Base-by-base conservation (phyloP, 352 stramenopile genomes). In the Peronospora belbahrii region DNA sequence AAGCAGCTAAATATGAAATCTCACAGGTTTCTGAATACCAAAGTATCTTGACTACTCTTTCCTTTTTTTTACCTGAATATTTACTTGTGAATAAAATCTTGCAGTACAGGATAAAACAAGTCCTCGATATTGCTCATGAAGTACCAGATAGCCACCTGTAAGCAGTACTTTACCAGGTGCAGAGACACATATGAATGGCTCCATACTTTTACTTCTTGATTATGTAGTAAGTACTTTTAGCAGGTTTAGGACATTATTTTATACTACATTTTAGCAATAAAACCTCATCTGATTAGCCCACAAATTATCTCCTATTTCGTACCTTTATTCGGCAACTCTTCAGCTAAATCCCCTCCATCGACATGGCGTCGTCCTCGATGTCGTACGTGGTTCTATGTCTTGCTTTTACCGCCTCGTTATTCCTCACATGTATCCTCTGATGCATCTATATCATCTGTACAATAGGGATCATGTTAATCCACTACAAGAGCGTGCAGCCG, bases 121-220 rank as follows among this genome's bases (percentile, higher is more conserved):
- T 0, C 94, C 95, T 4, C 71, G 47, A 64, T 97, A 94, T 3
- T 75, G 57, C 15, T 83, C 74, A 52, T 98, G 86, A 20, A 99
- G 72, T 20, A 99, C 87, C 9, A 98, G 62, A 65, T 98, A 99
- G 0, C 95, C 95, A 25, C 95, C 95, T 6, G 88, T 94, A 33
- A 99, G 61, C 25, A 99, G 70, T 39, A 97, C 86, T 63, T 99
- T 99, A n/a, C 95, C 95, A 4, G 95, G 95, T 28, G 88, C 91
- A 31, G 92, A 98, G 31, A 97, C 88, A 43, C 77, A 56, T 35
- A 33, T 57, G n/a, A n/a, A n/a, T n/a, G n/a, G n/a, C n/a, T n/a
- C n/a, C n/a, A n/a, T n/a, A n/a, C n/a, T n/a, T n/a, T n/a, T n/a
- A n/a, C n/a, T n/a, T n/a, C n/a, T n/a, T n/a, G n/a, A n/a, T n/a